These are phyloP conservation scores for Triticum dicoccoides DNA, from an alignment of 176 grass and related monocot species.

Conservation along the genomic window DNA sequence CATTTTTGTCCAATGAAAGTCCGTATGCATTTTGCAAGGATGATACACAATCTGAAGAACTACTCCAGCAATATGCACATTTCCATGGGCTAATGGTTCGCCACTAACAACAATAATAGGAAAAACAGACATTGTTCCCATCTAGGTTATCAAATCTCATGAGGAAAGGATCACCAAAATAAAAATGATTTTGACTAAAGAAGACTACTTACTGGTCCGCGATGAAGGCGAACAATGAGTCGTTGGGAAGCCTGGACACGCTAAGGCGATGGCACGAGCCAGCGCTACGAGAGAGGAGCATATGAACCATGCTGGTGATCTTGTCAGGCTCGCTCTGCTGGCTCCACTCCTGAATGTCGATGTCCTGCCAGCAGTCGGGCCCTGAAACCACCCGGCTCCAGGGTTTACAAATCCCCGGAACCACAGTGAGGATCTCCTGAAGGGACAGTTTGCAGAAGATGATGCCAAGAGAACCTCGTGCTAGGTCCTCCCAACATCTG, in stretches of 20 bases:
- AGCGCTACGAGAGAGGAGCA: constrained; percentile 60
- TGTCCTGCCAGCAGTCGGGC: constrained; percentile 94
- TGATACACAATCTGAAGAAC: neutral
- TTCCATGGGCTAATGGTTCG: neutral
- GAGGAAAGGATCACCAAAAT: neutral
- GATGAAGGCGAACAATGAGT: constrained; percentile 73
- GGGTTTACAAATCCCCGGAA: constrained; percentile 80
- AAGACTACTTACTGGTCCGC: constrained; percentile 78
- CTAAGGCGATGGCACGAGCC: constrained; percentile 67
- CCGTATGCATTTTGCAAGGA: neutral
- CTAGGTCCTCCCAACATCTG: constrained; percentile 71
- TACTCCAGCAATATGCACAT: neutral
- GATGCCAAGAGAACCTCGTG: constrained; percentile 77
- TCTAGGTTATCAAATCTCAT: neutral
- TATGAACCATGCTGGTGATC: constrained; percentile 73
- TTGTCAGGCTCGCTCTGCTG: constrained; percentile 70
- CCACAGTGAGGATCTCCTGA: constrained; percentile 74
- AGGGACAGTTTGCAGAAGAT: constrained; percentile 87
- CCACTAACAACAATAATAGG: neutral
- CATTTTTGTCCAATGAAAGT: neutral
- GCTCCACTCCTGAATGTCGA: constrained; percentile 97
- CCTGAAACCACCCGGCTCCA: constrained; percentile 67
- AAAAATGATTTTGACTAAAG: neutral
- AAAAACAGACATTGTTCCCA: neutral
- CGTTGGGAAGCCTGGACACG: constrained; percentile 60